phyloP scores from a whole-genome alignment of 129 eudicot species.

The Rutidosis leptorrhynchoides region DNA sequence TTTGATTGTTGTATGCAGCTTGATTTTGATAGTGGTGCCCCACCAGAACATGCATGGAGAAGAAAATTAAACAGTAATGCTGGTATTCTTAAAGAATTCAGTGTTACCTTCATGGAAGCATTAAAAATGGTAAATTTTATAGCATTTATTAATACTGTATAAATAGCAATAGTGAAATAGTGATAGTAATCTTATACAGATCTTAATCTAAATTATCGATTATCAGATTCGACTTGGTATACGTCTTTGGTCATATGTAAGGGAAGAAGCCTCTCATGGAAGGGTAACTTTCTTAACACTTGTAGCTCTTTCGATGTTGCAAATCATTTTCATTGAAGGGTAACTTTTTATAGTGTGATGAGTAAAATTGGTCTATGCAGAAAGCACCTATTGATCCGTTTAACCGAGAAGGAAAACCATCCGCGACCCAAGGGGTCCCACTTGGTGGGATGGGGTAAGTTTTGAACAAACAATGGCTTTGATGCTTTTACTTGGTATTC shows the following conservation, averaged over 20 bases:
- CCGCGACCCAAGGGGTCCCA: slow-evolving; percentile 82
- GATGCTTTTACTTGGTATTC: slow-evolving; percentile 4
- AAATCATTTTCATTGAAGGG: slow-evolving; percentile 62
- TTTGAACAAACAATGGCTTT: slow-evolving; percentile 13
- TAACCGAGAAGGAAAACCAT: slow-evolving; percentile 65
- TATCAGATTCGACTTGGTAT: slow-evolving; percentile 70
- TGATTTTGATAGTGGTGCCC: slow-evolving; percentile 41
- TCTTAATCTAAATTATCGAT: background rate
- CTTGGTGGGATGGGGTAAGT: slow-evolving; percentile 93
- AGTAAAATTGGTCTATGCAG: slow-evolving; percentile 36
- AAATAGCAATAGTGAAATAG: background rate
- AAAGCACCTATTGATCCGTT: slow-evolving; percentile 96
- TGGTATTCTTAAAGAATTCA: slow-evolving; percentile 80
- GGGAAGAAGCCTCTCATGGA: slow-evolving; percentile 97
- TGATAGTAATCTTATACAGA: background rate
- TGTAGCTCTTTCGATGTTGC: background rate
- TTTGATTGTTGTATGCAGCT: slow-evolving; percentile 22
- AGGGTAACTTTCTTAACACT: slow-evolving; percentile 48
- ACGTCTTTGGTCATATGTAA: slow-evolving; percentile 78
- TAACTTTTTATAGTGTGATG: slow-evolving; percentile 13
- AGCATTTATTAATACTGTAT: background rate
- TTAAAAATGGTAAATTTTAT: slow-evolving; percentile 58
- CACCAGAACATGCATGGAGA: slow-evolving; percentile 90
- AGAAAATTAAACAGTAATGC: slow-evolving; percentile 77
- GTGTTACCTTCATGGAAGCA: slow-evolving; percentile 86